These are phyloP conservation scores for Chlorencoelia australis DNA, from an alignment of 2,329 filamentous ascomycete genomes.

Conservation along the genomic window DNA sequence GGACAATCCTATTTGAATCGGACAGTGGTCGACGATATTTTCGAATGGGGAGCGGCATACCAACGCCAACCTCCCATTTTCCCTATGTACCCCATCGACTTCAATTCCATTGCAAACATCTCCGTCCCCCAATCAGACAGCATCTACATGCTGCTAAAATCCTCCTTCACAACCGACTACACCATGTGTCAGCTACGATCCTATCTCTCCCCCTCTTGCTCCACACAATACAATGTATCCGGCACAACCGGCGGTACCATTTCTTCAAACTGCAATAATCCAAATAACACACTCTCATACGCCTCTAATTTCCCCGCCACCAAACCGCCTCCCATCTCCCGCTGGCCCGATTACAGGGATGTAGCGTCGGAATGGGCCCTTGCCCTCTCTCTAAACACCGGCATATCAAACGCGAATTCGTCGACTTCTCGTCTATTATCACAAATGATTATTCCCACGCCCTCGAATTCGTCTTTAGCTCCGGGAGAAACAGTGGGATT, in stretches of 20 bases:
- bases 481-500: conserved; percentile 31
- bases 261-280: conserved; percentile 50
- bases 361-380: conserved; percentile 44
- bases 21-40: conserved; percentile 59
- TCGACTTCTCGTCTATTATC: conserved; percentile 49
- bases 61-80: conserved; percentile 44
- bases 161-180: conserved; percentile 37
- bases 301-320: conserved; percentile 34
- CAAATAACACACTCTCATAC: conserved; percentile 45
- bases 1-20: conserved; percentile 38
- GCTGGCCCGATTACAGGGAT: conserved; percentile 43
- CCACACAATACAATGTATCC: conserved; percentile 48
- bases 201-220: conserved; percentile 54
- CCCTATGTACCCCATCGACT: conserved; percentile 42
- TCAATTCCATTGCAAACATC: conserved; percentile 57
- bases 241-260: conserved; percentile 49
- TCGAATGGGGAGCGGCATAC: conserved; percentile 51
- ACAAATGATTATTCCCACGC: conserved; percentile 38
- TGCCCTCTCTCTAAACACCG: conserved; percentile 46
- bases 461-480: too few species aligned
- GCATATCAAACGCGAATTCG: conserved; percentile 43
- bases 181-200: conserved; percentile 55
- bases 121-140: conserved; percentile 38
- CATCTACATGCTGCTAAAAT: conserved; percentile 57
- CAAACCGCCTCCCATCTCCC: conserved; percentile 24